A percentile compares a stretch with the other conserved stretches of the same genome.
phyloP scores from a whole-genome alignment of 257 asterid genomes.

The Solanum bulbocastanum region DNA sequence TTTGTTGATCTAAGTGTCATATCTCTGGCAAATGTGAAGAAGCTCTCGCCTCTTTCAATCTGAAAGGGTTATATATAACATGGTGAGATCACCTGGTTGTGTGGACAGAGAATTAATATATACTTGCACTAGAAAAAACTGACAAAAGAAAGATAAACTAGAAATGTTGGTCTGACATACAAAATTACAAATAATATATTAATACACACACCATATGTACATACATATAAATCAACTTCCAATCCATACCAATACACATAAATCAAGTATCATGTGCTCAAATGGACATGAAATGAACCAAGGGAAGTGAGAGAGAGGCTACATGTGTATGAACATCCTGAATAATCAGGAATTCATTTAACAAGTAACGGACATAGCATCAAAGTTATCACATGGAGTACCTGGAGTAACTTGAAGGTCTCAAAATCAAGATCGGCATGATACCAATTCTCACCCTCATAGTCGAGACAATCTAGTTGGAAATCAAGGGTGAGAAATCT shows the following conservation, averaged over 20 bases:
- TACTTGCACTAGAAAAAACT: not conserved
- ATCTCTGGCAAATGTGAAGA: conserved; percentile 90
- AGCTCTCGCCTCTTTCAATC: conserved; percentile 93
- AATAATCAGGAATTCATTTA: not conserved
- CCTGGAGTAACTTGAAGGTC: conserved; percentile 92
- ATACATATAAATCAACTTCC: not conserved
- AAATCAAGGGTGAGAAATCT: conserved; percentile 71
- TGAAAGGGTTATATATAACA: conserved; percentile 18
- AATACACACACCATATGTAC: not conserved
- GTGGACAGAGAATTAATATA: not conserved
- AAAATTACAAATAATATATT: not conserved
- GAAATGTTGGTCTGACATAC: not conserved
- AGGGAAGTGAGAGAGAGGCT: not conserved
- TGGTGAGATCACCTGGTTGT: not conserved
- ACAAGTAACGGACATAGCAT: not conserved
- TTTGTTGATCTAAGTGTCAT: conserved; percentile 83
- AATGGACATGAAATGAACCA: not conserved
- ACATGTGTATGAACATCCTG: not conserved
- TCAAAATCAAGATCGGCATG: conserved; percentile 98
- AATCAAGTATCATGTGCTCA: not conserved
- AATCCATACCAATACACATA: not conserved
- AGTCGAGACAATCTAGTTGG: conserved; percentile 89
- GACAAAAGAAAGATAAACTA: not conserved
- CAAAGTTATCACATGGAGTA: conserved; percentile 4
- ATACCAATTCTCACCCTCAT: conserved; percentile 80